phyloP scores from a whole-genome alignment of 805 yeast species.

The Komagataella kurtzmanii region DNA sequence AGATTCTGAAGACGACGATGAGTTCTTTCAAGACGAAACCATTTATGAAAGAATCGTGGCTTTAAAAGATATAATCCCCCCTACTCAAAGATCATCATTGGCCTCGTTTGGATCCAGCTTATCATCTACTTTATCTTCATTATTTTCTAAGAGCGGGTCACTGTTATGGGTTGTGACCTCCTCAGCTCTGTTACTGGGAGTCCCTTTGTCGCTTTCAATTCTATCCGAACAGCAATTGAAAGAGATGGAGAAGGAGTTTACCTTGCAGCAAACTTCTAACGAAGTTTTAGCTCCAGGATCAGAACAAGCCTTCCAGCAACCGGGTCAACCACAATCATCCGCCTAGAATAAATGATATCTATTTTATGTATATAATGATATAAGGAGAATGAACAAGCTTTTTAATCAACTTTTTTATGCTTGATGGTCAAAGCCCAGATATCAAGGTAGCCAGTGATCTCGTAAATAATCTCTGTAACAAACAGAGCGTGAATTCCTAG shows the following conservation, averaged over 20 bases:
- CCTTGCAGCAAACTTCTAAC: slow-evolving; percentile 65
- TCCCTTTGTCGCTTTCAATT: slow-evolving; percentile 82
- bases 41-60: slow-evolving; percentile 81
- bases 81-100: slow-evolving; percentile 57
- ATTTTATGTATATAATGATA: neutral
- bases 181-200: slow-evolving; percentile 75
- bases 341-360: slow-evolving; percentile 1
- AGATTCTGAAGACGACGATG: slow-evolving; percentile 42
- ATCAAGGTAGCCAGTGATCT: slow-evolving; percentile 68
- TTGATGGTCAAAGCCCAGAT: slow-evolving; percentile 79
- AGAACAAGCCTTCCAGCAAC: slow-evolving; percentile 24
- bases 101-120: slow-evolving; percentile 17
- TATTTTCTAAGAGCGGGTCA: slow-evolving; percentile 53
- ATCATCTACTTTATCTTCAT: slow-evolving; percentile 27
- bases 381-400: neutral
- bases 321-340: slow-evolving; percentile 7
- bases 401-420: slow-evolving; percentile 40
- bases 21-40: slow-evolving; percentile 77
- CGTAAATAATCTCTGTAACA: slow-evolving; percentile 66
- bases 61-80: slow-evolving; percentile 83
- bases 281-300: slow-evolving; percentile 64
- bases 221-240: slow-evolving; percentile 86
- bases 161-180: slow-evolving; percentile 81
- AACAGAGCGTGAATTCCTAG: slow-evolving; percentile 58
- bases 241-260: slow-evolving; percentile 88